These are phyloP conservation scores for Coffea humblotiana DNA, from an alignment of 305 asterid genomes.

Conservation along the genomic window DNA sequence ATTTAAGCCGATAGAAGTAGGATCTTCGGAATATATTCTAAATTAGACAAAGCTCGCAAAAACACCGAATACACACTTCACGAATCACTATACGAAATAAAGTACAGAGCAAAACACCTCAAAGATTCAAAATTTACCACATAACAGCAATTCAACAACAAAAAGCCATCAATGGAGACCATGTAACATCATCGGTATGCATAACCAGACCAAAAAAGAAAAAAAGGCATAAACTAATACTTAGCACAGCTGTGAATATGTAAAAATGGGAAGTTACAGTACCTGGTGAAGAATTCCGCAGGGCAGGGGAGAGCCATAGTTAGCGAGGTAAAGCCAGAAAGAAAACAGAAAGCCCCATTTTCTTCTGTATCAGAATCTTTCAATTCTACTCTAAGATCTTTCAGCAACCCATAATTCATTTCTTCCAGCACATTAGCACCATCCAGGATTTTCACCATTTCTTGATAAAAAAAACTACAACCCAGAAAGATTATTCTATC, in stretches of 20 bases:
- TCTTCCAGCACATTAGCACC: constrained; percentile 33
- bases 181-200: neutral
- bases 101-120: neutral
- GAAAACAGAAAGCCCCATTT: constrained; percentile 48
- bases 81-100: neutral
- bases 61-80: neutral
- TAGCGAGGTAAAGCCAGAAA: constrained; percentile 76
- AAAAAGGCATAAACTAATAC: neutral
- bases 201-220: neutral
- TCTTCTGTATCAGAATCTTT: constrained; percentile 35
- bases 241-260: neutral
- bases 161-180: neutral
- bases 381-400: constrained; percentile 58
- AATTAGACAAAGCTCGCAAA: neutral
- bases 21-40: neutral
- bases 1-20: neutral
- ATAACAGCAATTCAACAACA: neutral
- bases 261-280: constrained; percentile 6
- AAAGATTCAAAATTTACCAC: constrained; percentile 11
- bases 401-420: constrained; percentile 48
- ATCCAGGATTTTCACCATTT: constrained; percentile 27
- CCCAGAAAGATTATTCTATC: neutral
- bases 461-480: constrained; percentile 6
- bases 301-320: constrained; percentile 43
- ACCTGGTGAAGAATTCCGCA: constrained; percentile 72